Evolutionary conservation across 345 rosid species (phyloP), one percentile per base, ranked within the genome.

Genomic region (Syzygium jambos): DNA sequence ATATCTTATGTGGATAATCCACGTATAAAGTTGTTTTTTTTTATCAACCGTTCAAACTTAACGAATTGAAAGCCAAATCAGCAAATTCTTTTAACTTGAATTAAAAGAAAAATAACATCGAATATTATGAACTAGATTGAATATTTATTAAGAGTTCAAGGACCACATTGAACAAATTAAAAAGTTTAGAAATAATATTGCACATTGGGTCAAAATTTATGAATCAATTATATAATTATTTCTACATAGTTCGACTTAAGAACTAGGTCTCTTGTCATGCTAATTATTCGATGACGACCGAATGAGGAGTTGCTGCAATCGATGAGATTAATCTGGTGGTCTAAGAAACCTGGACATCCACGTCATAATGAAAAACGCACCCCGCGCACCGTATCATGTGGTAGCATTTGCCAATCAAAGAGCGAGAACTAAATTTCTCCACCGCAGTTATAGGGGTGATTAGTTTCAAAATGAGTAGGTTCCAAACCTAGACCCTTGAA

Each of bases 101-200:
- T 68, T 34, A 16, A 30, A 2, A 65, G 25, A 68, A 68, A 3
- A 68, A 17, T 29, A 30, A 34, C 11, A 68, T 30, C 8, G 12
- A 68, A 30, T 30, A 68, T 30, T 68, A 68, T 6, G 78, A 17
- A 30, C 6, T 8, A 0, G 3, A 16, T 16, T 5, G 14, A 38
- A 19, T 4, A 73, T 73, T 34, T 5, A 34, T 34, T 73, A 73
- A 38, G 17, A 34, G 2, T 0, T 17, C 3, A 21, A 3, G 6
- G 3, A 2, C 6, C 4, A 19, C 3, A 38, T 38, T 38, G 4
- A 34, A 73, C 1, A 34, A 73, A 34, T 73, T 73, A 19, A 34
- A 19, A 73, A 34, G 0, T 68, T 68, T 38, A 19, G 5, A 3
- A 0, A 34, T 11, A 7, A 19, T 3, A 38, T 16, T 30, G 0